Base-by-base conservation (phyloP, 768 basidiomycete genomes). In the Russula earlei region DNA sequence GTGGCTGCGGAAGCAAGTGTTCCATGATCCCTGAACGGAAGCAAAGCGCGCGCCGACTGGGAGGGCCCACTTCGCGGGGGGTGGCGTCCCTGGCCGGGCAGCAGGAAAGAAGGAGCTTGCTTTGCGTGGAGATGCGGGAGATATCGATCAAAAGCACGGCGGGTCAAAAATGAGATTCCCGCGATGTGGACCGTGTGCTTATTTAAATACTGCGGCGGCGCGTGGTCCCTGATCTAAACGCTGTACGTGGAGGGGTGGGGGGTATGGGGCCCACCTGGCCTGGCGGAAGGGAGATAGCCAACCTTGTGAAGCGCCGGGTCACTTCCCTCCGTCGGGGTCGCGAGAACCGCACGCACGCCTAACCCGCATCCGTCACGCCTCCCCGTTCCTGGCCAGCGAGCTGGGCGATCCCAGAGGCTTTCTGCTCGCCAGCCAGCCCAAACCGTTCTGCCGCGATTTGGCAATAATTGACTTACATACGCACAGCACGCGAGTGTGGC, bases 221-320 rank as follows among this genome's bases (percentile, higher is more conserved):
- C 47, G 52, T 25, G 50, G 57, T 54, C 36, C 57, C 57, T 58
- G 57, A 49, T 22, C 56, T 53, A 54, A 44, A 52, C 22, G 7
- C 15, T 43, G 33, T 15, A 19, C n/a, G 31, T 15, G 31, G 41
- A 31, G 19, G n/a, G n/a, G n/a, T n/a, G n/a, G n/a, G n/a, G n/a
- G n/a, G n/a, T n/a, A n/a, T n/a, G n/a, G n/a, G n/a, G n/a, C n/a
- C n/a, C n/a, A n/a, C 5, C 19, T 19, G 22, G 3, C 33, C 49
- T 53, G 33, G 38, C 19, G 40, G 47, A 8, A 34, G 49, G 12
- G 10, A 22, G 34, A 38, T 44, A 20, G 41, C 24, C 0, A 25
- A 15, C 29, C 10, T n/a, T n/a, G n/a, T n/a, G n/a, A 46, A 22
- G 56, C 56, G 52, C 56, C 46, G 5, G 19, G 40, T 7, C 38